phyloP scores from a whole-genome alignment of 306 rosid species.

The Lathyrus tuberosus region DNA sequence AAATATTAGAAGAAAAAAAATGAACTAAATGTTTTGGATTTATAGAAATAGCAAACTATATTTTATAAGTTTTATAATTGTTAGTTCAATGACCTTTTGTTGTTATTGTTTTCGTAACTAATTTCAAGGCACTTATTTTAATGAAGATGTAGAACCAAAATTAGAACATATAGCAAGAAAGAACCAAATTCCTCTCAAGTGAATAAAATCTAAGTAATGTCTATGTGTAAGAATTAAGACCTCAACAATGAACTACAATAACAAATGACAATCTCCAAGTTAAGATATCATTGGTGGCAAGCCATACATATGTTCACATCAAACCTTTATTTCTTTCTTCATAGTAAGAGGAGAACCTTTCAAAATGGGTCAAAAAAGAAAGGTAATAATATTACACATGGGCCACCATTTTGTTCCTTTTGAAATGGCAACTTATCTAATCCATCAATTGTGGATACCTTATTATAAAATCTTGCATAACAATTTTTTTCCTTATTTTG shows the following conservation, averaged over 20 bases:
- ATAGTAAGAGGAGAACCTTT: slow-evolving; percentile 43
- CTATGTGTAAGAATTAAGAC: slow-evolving; percentile 45
- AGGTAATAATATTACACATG: slow-evolving; percentile 30
- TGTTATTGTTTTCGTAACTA: too few relatives aligned
- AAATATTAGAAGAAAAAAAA: too few relatives aligned
- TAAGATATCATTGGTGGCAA: slow-evolving; percentile 46
- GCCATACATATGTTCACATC: slow-evolving; percentile 34
- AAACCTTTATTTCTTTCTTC: not conserved
- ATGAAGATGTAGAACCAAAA: not conserved
- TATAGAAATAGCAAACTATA: too few relatives aligned
- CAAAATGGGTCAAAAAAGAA: slow-evolving; percentile 42
- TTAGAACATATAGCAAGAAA: slow-evolving; percentile 29
- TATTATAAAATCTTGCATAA: slow-evolving; percentile 36
- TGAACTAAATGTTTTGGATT: too few relatives aligned
- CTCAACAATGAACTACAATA: slow-evolving; percentile 40
- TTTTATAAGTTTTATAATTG: too few relatives aligned
- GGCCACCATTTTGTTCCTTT: slow-evolving; percentile 52
- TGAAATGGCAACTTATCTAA: slow-evolving; percentile 43
- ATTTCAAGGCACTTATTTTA: too few relatives aligned
- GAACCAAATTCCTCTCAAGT: slow-evolving; percentile 44
- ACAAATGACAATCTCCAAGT: slow-evolving; percentile 3
- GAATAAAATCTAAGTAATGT: slow-evolving; percentile 6
- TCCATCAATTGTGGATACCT: slow-evolving; percentile 59
- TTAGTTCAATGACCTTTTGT: too few relatives aligned
- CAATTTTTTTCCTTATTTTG: slow-evolving; percentile 19